Conservation (phyloP, 805 yeast species). For the Barnettozyma salicaria region DNA sequence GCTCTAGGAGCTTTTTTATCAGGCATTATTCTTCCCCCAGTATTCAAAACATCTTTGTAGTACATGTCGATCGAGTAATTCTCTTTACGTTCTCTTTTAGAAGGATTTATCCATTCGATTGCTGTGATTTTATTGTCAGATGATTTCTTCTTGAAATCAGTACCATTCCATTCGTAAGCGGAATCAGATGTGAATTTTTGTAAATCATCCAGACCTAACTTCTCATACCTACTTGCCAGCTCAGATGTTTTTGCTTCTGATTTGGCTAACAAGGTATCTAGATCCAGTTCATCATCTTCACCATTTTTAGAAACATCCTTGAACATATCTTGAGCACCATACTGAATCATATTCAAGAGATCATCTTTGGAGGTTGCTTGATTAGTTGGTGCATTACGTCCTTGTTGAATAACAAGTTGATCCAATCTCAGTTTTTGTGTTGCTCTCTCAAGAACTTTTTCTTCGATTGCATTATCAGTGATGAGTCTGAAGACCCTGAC, state of each 20-base stretch:
- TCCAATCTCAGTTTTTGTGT: conserved; percentile 74
- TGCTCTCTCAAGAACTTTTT: conserved; percentile 75
- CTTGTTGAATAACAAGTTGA: conserved; percentile 79
- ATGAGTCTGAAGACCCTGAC: conserved; percentile 73
- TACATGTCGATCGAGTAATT: conserved; percentile 86
- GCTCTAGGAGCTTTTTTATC: conserved; percentile 62
- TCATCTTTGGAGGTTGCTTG: conserved; percentile 58
- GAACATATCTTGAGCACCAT: conserved; percentile 68
- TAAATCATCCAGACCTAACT: conserved; percentile 68
- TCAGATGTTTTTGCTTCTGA: conserved; percentile 62
- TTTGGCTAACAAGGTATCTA: conserved; percentile 52
- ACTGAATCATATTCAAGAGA: conserved; percentile 74
- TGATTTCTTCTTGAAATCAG: conserved; percentile 64
- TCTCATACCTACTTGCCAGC: conserved; percentile 55
- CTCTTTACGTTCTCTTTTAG: conserved; percentile 77
- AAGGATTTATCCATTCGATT: conserved; percentile 75
- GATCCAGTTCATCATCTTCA: conserved; percentile 44
- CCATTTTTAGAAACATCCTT: conserved; percentile 8
- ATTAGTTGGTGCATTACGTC: conserved; percentile 35
- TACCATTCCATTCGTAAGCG: conserved; percentile 87
- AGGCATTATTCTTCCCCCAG: conserved; percentile 52
- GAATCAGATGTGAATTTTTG: conserved; percentile 70
- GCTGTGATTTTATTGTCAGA: conserved; percentile 40
- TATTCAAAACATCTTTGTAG: conserved; percentile 71
- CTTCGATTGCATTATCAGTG: conserved; percentile 80